Conservation (phyloP, 768 basidiomycete species). For the Rhodosporidiobolus sp. region DNA sequence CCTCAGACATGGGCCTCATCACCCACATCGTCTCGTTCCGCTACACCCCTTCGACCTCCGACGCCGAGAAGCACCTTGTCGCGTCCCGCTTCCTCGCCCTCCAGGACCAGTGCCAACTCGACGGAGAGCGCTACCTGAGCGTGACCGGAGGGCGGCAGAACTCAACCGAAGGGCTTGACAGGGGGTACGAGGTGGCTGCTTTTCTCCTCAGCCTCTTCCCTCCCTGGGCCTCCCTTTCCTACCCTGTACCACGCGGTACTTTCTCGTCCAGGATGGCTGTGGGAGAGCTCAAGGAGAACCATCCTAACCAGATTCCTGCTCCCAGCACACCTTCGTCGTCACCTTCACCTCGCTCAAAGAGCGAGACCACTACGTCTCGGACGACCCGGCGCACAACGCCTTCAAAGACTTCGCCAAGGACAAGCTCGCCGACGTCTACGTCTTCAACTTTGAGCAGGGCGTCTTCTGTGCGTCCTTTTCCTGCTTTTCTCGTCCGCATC, state of each 20-base stretch:
- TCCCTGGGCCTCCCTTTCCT: too few relatives aligned
- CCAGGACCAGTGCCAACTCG: conserved; percentile 34
- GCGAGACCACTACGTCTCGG: conserved; percentile 44
- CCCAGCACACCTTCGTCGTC: conserved; percentile 25
- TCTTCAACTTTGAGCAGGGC: conserved; percentile 31
- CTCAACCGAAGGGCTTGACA: conserved; percentile 40
- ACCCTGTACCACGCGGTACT: too few relatives aligned
- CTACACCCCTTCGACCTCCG: conserved; percentile 3
- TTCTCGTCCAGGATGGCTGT: too few relatives aligned
- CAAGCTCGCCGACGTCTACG: conserved; percentile 16
- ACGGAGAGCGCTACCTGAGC: conserved; percentile 39
- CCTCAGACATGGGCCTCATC: conserved; percentile 16
- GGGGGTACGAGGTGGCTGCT: conserved; percentile 46
- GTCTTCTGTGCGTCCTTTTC: conserved; percentile 9
- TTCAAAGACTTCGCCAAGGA: conserved; percentile 43
- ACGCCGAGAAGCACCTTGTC: conserved; percentile 35
- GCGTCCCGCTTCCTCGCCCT: conserved; percentile 43
- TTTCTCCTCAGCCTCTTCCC: not conserved
- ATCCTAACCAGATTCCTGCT: not conserved
- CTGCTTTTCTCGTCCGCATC: too few relatives aligned
- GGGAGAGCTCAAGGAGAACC: too few relatives aligned
- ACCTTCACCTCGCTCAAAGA: conserved; percentile 35
- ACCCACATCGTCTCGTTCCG: conserved; percentile 35
- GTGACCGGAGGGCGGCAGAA: conserved; percentile 45
- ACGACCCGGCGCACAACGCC: conserved; percentile 42